These are phyloP conservation scores for Lecanoromycetidae sp. DNA, from an alignment of 2,329 filamentous ascomycete species.

Conservation along the genomic window DNA sequence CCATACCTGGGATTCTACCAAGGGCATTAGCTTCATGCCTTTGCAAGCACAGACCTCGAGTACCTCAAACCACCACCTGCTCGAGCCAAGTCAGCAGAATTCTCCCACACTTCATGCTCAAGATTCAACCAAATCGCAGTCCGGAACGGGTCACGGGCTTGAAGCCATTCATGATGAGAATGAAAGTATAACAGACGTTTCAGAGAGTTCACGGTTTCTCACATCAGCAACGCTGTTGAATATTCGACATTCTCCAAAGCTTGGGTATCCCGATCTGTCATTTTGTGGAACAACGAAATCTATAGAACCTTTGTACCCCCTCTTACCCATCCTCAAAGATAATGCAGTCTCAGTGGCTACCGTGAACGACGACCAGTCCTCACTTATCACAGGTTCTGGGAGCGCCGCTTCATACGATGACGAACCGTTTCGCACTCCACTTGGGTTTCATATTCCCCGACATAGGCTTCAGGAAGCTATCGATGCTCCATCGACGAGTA, in stretches of 20 bases:
- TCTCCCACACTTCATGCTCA: too few relatives aligned
- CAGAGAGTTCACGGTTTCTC: not conserved
- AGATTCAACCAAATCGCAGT: too few relatives aligned
- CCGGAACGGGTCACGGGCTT: too few relatives aligned
- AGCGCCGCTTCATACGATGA: not conserved
- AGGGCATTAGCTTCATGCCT: not conserved
- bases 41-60: not conserved
- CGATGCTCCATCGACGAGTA: conserved; percentile 32
- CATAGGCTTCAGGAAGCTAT: conserved; percentile 40
- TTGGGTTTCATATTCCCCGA: conserved; percentile 33
- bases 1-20: not conserved
- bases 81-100: too few relatives aligned
- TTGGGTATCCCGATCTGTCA: conserved; percentile 2
- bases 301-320: too few relatives aligned
- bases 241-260: not conserved
- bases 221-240: not conserved
- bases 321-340: not conserved
- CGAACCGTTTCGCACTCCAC: conserved; percentile 9
- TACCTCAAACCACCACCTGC: not conserved
- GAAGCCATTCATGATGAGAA: too few relatives aligned
- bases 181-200: too few relatives aligned
- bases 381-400: not conserved
- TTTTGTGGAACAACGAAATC: too few relatives aligned
- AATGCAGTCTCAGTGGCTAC: not conserved
- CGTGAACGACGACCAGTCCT: not conserved